Base-by-base conservation (phyloP, 345 rosid species). In the Ricinus communis region DNA sequence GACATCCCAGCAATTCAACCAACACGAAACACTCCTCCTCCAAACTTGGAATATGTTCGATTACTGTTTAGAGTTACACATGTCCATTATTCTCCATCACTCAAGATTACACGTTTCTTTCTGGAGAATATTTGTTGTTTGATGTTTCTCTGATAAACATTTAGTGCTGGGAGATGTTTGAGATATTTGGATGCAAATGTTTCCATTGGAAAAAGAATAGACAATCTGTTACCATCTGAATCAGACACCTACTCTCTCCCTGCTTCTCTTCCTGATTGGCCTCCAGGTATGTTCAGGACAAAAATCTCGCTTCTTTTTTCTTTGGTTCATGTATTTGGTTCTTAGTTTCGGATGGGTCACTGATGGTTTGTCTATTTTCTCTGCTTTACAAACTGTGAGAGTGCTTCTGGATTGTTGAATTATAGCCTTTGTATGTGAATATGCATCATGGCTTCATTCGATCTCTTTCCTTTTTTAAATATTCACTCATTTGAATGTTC, bases 211-310 rank as follows among this genome's bases (percentile, higher is more conserved):
- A 68, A n/a, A 47, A 62, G 31, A 63, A 21, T 71, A 62, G 22
- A 43, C 66, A 62, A 80, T 52, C 60, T 55, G 15, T 56, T 79
- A 40, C 80, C 82, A 62, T 53, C 75, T 6, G 77, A 82, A 68
- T 88, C 80, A 24, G 79, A 78, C 53, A 43, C 85, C 62, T 91
- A 82, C 86, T 85, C 87, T 45, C 89, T 93, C 52, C 96, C 93
- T 10, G 62, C 88, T 51, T 74, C 91, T 12, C 85, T 86, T 43
- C 93, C 97, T 50, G 74, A 74, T 15, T 91, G 97, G 94, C 93
- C 97, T 68, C 79, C 74, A 60, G 96, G 98, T 93, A 77, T 24
- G 12, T 12, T 43, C 18, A n/a, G 0, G 7, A 13, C 31, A 40
- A 33, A 19, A 27, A 47, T 30, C 36, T 43, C 28, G 46, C 0